These are phyloP conservation scores for Skeletonema potamos DNA, from an alignment of 108 stramenopile genomes.

Conservation along the genomic window DNA sequence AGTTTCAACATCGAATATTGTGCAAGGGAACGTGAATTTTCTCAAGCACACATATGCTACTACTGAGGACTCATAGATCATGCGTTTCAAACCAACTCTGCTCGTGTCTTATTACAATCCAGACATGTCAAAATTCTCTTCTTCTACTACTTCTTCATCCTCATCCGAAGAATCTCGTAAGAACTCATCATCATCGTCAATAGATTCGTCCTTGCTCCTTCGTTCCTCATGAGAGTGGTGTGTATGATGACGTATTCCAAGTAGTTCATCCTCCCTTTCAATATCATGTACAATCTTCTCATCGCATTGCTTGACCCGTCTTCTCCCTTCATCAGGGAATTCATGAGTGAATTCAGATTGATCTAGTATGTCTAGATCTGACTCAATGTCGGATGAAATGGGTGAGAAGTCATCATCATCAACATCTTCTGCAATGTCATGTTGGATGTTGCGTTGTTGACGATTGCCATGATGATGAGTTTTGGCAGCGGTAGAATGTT, in stretches of 20 bases:
- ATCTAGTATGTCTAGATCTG: constrained; percentile 44
- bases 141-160: neutral
- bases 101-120: too few species aligned
- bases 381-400: constrained; percentile 39
- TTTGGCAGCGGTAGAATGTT: neutral
- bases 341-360: constrained; percentile 20
- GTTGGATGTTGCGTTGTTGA: neutral
- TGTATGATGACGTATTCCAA: neutral
- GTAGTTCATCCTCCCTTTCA: constrained; percentile 4
- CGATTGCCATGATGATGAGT: constrained; percentile 3
- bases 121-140: constrained; percentile 36
- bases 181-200: constrained; percentile 26
- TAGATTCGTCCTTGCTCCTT: neutral
- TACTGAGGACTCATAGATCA: too few species aligned
- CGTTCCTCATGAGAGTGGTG: constrained; percentile 1
- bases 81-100: too few species aligned
- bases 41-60: too few species aligned
- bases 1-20: too few species aligned
- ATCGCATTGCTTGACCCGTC: neutral
- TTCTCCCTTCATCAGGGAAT: constrained; percentile 6
- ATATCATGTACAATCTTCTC: neutral
- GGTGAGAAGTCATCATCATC: constrained; percentile 39
- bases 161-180: constrained; percentile 33
- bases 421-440: neutral
- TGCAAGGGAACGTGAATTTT: too few species aligned